Evolutionary conservation across 2,329 filamentous ascomycete species (phyloP).

Genomic region (Pseudopithomyces chartarum): DNA sequence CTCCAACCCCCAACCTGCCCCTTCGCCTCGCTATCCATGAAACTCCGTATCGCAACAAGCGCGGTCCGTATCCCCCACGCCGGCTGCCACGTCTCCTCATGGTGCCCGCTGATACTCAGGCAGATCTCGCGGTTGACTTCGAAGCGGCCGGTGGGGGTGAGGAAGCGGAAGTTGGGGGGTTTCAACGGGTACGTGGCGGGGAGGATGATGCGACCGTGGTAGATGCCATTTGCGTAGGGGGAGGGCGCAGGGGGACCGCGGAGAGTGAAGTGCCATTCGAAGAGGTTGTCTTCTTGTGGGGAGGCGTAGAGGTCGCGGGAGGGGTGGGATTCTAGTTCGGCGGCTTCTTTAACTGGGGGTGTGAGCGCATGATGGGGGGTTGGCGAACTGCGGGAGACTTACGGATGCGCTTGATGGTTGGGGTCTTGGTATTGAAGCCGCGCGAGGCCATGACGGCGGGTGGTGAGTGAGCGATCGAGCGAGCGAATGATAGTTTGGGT

Average conservation of each 20-base stretch:
- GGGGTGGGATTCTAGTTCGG: constrained; percentile 79
- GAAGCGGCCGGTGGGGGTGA: constrained; percentile 89
- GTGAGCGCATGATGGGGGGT: constrained; percentile 31
- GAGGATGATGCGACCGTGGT: constrained; percentile 93
- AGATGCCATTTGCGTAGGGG: constrained; percentile 79
- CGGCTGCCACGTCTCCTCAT: constrained; percentile 98
- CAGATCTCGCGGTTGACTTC: constrained; percentile 98
- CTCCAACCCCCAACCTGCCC: constrained; percentile 92
- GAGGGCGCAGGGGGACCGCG: constrained; percentile 80
- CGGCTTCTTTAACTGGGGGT: constrained; percentile 79
- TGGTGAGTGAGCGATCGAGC: background rate
- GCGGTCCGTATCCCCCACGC: constrained; percentile 96
- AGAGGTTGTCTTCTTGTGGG: constrained; percentile 86
- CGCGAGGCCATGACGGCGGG: constrained; percentile 44
- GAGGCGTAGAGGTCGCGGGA: constrained; percentile 84
- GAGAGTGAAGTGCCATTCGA: constrained; percentile 99
- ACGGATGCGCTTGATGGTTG: constrained; percentile 85
- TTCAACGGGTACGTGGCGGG: constrained; percentile 89
- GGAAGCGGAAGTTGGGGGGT: constrained; percentile 93
- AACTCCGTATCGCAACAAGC: constrained; percentile 75
- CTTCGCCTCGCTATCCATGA: constrained; percentile 89
- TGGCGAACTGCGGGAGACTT: constrained; percentile 38
- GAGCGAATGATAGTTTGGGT: background rate
- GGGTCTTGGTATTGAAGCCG: constrained; percentile 74
- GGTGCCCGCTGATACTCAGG: constrained; percentile 88